phyloP scores from a whole-genome alignment of 257 asterid genomes.

The Eustoma russellianum region DNA sequence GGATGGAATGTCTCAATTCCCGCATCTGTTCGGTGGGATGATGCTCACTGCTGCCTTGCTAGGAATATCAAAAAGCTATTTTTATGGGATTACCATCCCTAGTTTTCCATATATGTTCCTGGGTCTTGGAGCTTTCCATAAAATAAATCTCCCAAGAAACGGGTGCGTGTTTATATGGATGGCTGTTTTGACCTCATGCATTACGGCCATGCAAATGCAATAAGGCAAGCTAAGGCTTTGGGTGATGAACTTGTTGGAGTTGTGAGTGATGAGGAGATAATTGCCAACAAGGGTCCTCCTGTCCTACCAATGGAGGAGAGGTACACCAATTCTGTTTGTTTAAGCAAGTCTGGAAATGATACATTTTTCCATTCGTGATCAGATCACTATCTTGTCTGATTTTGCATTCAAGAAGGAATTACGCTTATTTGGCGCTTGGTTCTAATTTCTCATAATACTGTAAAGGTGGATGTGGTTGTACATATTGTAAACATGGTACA shows the following conservation, averaged over 20 bases:
- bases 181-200: slow-evolving; percentile 98
- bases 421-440: too few relatives aligned
- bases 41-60: slow-evolving; percentile 88
- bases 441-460: too few relatives aligned
- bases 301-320: slow-evolving; percentile 88
- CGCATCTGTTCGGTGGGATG: slow-evolving; percentile 82
- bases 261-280: slow-evolving; percentile 89
- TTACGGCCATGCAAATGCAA: slow-evolving; percentile 95
- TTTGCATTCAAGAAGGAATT: too few relatives aligned
- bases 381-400: too few relatives aligned
- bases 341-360: neutral
- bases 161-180: slow-evolving; percentile 88
- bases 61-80: slow-evolving; percentile 74
- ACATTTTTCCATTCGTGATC: too few relatives aligned
- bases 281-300: slow-evolving; percentile 83
- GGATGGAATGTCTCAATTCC: slow-evolving; percentile 73
- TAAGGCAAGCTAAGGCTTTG: slow-evolving; percentile 87
- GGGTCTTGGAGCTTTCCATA: slow-evolving; percentile 51
- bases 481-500: too few relatives aligned
- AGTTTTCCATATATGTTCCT: slow-evolving; percentile 57
- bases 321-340: slow-evolving; percentile 19
- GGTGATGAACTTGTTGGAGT: slow-evolving; percentile 91
- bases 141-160: slow-evolving; percentile 49
- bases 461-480: too few relatives aligned
- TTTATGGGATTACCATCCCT: slow-evolving; percentile 62